Conservation (phyloP, 352 stramenopile species). For the Pythium periplocum region DNA sequence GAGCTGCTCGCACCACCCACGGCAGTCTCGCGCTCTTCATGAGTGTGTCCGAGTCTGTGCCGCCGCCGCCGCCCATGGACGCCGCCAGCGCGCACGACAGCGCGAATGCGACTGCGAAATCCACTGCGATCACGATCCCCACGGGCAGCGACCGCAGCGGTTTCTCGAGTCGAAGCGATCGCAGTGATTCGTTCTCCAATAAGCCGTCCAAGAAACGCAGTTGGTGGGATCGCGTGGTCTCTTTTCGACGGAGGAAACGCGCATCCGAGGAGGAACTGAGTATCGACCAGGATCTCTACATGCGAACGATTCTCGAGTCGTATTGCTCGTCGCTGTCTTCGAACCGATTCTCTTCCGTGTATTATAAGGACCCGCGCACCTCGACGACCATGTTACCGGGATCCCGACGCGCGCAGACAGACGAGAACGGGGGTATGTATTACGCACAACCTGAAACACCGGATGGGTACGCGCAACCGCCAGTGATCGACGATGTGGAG, state of each 20-base stretch:
- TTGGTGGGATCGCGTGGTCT: constrained; percentile 13
- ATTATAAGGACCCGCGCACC: constrained; percentile 7
- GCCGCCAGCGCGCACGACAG: too few relatives aligned
- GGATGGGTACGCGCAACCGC: constrained; percentile 3
- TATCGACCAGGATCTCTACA: constrained; percentile 61
- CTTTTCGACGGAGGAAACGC: constrained; percentile 8
- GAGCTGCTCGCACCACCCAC: too few relatives aligned
- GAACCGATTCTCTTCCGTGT: constrained; percentile 38
- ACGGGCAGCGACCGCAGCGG: too few relatives aligned
- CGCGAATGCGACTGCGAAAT: too few relatives aligned
- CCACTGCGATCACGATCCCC: too few relatives aligned
- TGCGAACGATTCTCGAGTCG: constrained; percentile 70
- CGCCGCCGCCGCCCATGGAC: too few relatives aligned
- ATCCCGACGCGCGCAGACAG: constrained; percentile 10
- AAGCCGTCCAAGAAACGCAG: constrained; percentile 11
- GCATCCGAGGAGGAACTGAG: constrained; percentile 16
- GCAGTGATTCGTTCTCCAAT: neutral
- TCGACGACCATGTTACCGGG: neutral
- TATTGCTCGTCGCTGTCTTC: constrained; percentile 71
- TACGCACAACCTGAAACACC: constrained; percentile 17
- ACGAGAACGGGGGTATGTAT: constrained; percentile 17
- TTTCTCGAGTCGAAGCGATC: too few relatives aligned
- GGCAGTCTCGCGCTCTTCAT: too few relatives aligned
- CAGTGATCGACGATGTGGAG: constrained; percentile 2
- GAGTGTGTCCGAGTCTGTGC: too few relatives aligned